These are phyloP conservation scores for Oemleria cerasiformis DNA, from an alignment of 306 rosid species.

Conservation along the genomic window DNA sequence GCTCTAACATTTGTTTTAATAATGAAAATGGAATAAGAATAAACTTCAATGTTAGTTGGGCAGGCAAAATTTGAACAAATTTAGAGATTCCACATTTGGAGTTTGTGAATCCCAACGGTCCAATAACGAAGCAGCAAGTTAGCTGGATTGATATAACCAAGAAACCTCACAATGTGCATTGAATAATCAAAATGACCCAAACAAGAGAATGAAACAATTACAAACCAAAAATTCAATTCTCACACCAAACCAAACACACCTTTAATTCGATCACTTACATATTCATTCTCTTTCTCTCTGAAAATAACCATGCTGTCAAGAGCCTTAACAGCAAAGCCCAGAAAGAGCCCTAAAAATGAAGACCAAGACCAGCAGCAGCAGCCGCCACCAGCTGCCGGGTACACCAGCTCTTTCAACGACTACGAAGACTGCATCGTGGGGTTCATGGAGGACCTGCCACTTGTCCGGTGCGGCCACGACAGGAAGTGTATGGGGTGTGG, in stretches of 20 bases:
- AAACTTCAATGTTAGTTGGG: background rate
- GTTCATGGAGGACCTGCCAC: slow-evolving; percentile 26
- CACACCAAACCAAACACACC: background rate
- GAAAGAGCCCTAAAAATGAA: slow-evolving; percentile 16
- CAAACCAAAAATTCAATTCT: background rate
- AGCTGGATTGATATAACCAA: slow-evolving; percentile 1
- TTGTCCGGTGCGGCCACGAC: slow-evolving; percentile 16
- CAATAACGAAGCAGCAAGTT: background rate
- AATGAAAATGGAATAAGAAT: no score
- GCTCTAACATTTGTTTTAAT: no score
- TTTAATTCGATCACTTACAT: background rate
- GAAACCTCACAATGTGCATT: background rate
- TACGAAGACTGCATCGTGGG: slow-evolving; percentile 30
- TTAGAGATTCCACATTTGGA: background rate
- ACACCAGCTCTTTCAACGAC: slow-evolving; percentile 15
- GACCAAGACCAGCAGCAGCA: background rate
- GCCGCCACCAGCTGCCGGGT: no score
- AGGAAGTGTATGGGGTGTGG: slow-evolving; percentile 7
- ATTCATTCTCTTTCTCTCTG: background rate
- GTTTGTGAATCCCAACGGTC: background rate
- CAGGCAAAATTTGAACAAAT: background rate
- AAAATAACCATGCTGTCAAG: slow-evolving; percentile 20
- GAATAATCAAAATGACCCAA: background rate
- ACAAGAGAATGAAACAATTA: background rate
- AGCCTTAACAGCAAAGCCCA: slow-evolving; percentile 15